Percentiles rank a stretch among this genome's conserved stretches.
phyloP scores from a whole-genome alignment of 1,139 yeast genomes.

The Hemisphaericaspora xylofermentans region DNA sequence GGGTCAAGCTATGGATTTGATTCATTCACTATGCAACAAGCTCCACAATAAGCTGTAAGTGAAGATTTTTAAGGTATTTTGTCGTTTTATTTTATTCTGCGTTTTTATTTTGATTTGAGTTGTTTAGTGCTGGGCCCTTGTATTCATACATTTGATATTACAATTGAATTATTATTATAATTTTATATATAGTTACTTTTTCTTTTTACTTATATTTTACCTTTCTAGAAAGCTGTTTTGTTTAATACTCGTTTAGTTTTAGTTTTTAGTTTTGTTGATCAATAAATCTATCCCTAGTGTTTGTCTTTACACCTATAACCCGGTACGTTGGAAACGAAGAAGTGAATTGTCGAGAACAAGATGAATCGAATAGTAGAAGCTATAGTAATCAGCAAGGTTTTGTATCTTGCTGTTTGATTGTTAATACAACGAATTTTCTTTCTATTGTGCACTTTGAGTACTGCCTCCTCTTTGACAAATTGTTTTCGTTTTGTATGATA shows the following conservation, averaged over 20 bases:
- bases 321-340: no score
- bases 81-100: neutral
- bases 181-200: neutral
- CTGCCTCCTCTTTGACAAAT: no score
- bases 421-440: no score
- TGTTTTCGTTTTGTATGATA: no score
- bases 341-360: no score
- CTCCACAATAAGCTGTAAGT: conserved; percentile 6
- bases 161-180: neutral
- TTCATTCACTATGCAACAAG: conserved; percentile 12
- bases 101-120: neutral
- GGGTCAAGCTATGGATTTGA: conserved; percentile 20
- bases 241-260: neutral
- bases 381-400: no score
- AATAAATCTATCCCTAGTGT: neutral
- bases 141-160: neutral
- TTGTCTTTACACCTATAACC: no score
- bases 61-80: neutral
- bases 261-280: neutral
- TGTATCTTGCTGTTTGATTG: no score
- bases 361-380: no score
- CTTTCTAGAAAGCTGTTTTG: conserved; percentile 2
- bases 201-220: neutral
- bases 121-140: neutral
- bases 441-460: no score